Evolutionary conservation across 1,284 basidiomycete species (phyloP), one percentile per base, ranked within the genome.

Genomic region (Cryptococcus floricola): DNA sequence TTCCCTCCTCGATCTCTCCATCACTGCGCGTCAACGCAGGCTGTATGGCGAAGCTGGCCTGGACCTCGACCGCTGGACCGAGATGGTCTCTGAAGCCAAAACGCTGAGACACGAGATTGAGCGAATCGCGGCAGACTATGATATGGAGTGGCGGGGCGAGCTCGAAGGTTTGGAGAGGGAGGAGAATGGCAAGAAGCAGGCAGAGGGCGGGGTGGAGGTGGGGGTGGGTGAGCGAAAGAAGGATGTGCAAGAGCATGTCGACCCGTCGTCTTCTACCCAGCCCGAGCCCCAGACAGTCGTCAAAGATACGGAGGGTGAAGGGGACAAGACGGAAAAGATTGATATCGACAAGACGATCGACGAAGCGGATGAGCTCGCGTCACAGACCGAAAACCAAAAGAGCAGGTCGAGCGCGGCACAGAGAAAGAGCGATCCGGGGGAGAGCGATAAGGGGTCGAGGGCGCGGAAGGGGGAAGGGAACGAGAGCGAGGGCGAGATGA

Each of bases 51-150:
- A 80, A 34, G 80, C 80, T n/a, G 85, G 84, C 0, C 75, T 87
- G 6, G 82, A 87, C 66, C 81, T 86, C 23, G 85, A 86, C 37
- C 72, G 70, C 14, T 87, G 84, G 83, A 71, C 78, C 45, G 85
- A 86, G 50, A 67, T 72, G 66, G 75, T 82, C 5, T 69, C 76
- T 6, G 85, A 86, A 65, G 80, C 77, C 25, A 82, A 80, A 65
- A 66, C 70, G 8, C 64, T 87, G 18, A 76, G 80, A 39, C 76
- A 69, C 44, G 84, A 86, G 61, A 85, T 87, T 52, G 73, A 78
- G 25, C 77, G 79, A 50, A 85, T 87, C 57, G 82, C 83, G 31
- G 80, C 81, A 61, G 85, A 87, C 68, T 86, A 87, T 59, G 84
- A 83, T 51, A 72, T 77, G 58, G 74, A 75, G 63, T 77, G 72